Conservation (phyloP, 1,139 yeast species). For the Kluyveromyces sp. region DNA sequence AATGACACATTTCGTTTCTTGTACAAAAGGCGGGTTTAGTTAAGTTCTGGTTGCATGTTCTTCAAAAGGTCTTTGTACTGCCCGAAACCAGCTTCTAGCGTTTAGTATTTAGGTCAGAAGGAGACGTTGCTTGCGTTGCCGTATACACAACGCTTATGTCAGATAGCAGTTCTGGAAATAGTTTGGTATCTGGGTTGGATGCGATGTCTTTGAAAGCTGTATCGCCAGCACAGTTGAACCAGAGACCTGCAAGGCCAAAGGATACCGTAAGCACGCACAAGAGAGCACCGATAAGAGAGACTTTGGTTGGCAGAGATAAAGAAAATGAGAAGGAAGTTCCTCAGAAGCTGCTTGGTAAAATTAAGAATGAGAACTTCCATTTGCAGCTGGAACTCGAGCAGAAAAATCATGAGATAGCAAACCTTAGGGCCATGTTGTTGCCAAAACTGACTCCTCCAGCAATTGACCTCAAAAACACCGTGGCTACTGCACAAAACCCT, state of each 20-base stretch:
- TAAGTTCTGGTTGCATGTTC: too few relatives aligned
- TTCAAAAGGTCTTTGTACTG: too few relatives aligned
- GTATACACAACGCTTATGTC: too few relatives aligned
- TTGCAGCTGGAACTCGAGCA: constrained; percentile 17
- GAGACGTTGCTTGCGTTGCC: too few relatives aligned
- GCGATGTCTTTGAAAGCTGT: constrained; percentile 1
- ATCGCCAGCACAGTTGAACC: constrained; percentile 4
- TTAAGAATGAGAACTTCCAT: constrained; percentile 20
- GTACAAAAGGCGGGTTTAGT: too few relatives aligned
- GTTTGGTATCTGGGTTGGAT: constrained; percentile 1
- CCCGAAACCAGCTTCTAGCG: too few relatives aligned
- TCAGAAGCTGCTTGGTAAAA: constrained; percentile 6
- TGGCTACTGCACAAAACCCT: neutral
- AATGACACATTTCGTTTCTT: too few relatives aligned
- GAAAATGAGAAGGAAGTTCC: neutral
- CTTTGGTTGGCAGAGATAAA: neutral
- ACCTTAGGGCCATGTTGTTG: constrained; percentile 8
- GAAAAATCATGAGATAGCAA: constrained; percentile 13
- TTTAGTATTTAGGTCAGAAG: too few relatives aligned
- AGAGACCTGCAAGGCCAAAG: neutral
- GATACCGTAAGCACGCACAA: too few relatives aligned
- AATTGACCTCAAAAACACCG: constrained; percentile 4
- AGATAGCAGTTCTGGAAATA: neutral
- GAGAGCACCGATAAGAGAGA: too few relatives aligned
- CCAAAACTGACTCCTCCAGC: constrained; percentile 6